phyloP scores from a whole-genome alignment of 306 rosid species.

The Albizia julibrissin region DNA sequence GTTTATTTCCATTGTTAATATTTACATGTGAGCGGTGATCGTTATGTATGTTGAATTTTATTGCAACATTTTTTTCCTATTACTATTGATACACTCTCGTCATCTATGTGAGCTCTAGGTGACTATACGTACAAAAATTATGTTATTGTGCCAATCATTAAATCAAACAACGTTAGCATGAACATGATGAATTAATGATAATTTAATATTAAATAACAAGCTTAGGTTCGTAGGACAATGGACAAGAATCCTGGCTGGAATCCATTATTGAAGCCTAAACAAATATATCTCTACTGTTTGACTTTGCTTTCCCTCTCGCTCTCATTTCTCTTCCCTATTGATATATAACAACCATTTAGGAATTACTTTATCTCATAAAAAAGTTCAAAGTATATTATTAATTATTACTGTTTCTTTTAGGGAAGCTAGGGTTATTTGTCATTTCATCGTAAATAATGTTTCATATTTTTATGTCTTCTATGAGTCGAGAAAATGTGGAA shows the following conservation, averaged over 20 bases:
- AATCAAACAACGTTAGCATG: too few relatives aligned
- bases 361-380: neutral
- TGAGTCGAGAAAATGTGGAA: neutral
- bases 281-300: too few relatives aligned
- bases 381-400: neutral
- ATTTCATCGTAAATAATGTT: neutral
- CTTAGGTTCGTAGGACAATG: neutral
- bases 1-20: too few relatives aligned
- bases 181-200: too few relatives aligned
- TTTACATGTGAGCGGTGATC: too few relatives aligned
- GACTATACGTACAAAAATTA: neutral
- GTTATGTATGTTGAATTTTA: too few relatives aligned
- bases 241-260: neutral
- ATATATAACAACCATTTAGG: neutral
- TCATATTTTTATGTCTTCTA: neutral
- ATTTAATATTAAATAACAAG: too few relatives aligned
- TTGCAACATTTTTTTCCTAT: too few relatives aligned
- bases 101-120: neutral
- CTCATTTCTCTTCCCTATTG: too few relatives aligned
- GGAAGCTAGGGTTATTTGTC: neutral
- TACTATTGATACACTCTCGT: too few relatives aligned
- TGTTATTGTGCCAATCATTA: too few relatives aligned
- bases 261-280: neutral
- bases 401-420: neutral
- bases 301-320: too few relatives aligned